A percentile compares a stretch with the other conserved stretches of the same genome.
phyloP scores from a whole-genome alignment of 768 basidiomycete genomes.

The Rhizopogon vesiculosus region DNA sequence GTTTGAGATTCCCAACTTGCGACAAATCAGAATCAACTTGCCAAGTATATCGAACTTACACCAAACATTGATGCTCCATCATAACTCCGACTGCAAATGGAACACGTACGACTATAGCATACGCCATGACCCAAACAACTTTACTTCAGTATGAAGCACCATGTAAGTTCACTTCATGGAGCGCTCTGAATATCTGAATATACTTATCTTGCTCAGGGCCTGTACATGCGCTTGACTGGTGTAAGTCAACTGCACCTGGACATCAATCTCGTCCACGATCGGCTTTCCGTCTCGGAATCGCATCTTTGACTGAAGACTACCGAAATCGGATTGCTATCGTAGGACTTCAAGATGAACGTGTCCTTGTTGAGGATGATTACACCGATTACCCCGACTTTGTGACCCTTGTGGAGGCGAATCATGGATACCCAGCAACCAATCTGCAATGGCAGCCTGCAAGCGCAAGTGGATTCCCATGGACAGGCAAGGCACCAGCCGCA shows the following conservation, averaged over 20 bases:
- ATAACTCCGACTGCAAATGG: constrained; percentile 17
- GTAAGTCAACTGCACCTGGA: constrained; percentile 72
- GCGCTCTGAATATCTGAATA: constrained; percentile 1
- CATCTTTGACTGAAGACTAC: constrained; percentile 82
- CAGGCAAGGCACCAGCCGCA: constrained; percentile 57
- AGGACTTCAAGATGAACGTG: constrained; percentile 79
- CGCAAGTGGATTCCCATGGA: constrained; percentile 59
- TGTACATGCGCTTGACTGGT: constrained; percentile 84
- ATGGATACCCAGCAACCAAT: constrained; percentile 91
- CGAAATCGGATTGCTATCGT: constrained; percentile 78
- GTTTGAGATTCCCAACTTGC: not conserved
- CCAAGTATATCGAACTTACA: not conserved
- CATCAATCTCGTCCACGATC: constrained; percentile 70
- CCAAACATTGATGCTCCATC: not conserved
- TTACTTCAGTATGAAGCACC: constrained; percentile 82
- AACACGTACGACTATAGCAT: constrained; percentile 5
- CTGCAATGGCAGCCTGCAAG: constrained; percentile 89
- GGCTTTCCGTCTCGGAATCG: constrained; percentile 80
- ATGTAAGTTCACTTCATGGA: constrained; percentile 46
- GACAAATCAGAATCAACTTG: not conserved
- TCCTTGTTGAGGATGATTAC: constrained; percentile 82
- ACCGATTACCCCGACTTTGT: constrained; percentile 84
- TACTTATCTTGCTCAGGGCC: constrained; percentile 54
- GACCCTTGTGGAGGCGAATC: constrained; percentile 75
- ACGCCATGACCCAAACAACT: constrained; percentile 61